A percentile compares a stretch with the other conserved stretches of the same genome.
phyloP scores from a whole-genome alignment of 2,329 filamentous ascomycete species.

The Ilyonectria destructans region DNA sequence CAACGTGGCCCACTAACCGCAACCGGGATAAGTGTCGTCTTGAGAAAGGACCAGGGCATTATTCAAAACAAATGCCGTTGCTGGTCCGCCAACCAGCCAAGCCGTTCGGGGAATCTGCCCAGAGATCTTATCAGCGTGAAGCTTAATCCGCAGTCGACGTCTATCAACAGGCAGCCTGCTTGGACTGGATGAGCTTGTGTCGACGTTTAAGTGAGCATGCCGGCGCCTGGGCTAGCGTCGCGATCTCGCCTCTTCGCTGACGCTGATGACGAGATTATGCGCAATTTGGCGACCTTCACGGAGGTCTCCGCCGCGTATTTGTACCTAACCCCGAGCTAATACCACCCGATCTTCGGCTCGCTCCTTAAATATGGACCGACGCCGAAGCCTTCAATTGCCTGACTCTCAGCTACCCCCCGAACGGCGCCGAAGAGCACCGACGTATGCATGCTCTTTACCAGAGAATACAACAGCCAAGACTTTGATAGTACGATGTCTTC shows the following conservation, averaged over 20 bases:
- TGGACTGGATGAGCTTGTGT: not conserved
- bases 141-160: too few species aligned
- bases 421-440: conserved; percentile 29
- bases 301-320: not conserved
- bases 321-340: conserved; percentile 14
- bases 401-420: not conserved
- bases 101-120: too few species aligned
- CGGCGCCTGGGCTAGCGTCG: not conserved
- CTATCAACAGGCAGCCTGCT: too few species aligned
- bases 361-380: conserved; percentile 11
- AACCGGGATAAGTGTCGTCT: not conserved
- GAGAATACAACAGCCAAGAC: not conserved
- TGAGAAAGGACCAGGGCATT: not conserved
- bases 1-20: not conserved
- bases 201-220: too few species aligned
- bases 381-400: conserved; percentile 10
- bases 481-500: too few species aligned
- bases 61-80: too few species aligned
- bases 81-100: too few species aligned
- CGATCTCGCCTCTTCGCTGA: not conserved
- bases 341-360: conserved; percentile 20
- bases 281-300: not conserved
- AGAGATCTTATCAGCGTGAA: too few species aligned
- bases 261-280: conserved; percentile 23
- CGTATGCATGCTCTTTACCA: not conserved